Conservation (phyloP, 2,329 filamentous ascomycete species). For the Arthrobotrys entomopaga region DNA sequence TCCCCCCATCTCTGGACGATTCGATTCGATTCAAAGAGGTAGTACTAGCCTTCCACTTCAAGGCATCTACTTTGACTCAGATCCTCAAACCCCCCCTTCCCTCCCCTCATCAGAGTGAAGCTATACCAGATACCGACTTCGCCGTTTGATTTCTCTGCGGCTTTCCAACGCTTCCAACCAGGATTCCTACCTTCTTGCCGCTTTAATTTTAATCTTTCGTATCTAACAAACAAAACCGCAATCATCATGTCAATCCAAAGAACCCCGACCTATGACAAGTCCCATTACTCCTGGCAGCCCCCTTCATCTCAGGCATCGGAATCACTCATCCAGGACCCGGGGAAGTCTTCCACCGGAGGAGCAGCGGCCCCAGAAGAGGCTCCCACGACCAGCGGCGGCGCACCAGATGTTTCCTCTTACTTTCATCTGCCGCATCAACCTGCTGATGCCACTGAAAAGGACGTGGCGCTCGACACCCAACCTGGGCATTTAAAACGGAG, state of each 20-base stretch:
- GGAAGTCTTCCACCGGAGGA: slow-evolving; percentile 3
- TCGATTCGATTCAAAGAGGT: too few relatives aligned
- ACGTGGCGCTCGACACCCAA: slow-evolving; percentile 25
- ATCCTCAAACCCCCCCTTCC: slow-evolving; percentile 20
- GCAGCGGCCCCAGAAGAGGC: slow-evolving; percentile 1
- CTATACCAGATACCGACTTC: slow-evolving; percentile 42
- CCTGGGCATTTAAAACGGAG: slow-evolving; percentile 32
- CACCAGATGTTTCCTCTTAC: slow-evolving; percentile 22
- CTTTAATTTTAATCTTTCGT: slow-evolving; percentile 6
- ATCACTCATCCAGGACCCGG: slow-evolving; percentile 54
- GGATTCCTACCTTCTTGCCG: slow-evolving; percentile 3
- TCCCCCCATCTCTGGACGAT: neutral
- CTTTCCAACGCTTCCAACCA: neutral
- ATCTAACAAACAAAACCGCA: neutral
- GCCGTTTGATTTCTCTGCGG: slow-evolving; percentile 14
- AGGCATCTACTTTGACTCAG: slow-evolving; percentile 49
- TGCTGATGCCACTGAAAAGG: slow-evolving; percentile 20
- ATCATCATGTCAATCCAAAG: slow-evolving; percentile 33
- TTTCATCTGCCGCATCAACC: slow-evolving; percentile 46
- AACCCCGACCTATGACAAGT: slow-evolving; percentile 53
- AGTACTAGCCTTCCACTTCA: neutral
- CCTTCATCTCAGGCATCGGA: slow-evolving; percentile 56
- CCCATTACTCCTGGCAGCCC: slow-evolving; percentile 56
- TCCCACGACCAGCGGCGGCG: slow-evolving; percentile 5
- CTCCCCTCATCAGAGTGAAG: slow-evolving; percentile 11